These are phyloP conservation scores for Cubamyces lactineus DNA, from an alignment of 768 basidiomycete genomes.

Conservation along the genomic window DNA sequence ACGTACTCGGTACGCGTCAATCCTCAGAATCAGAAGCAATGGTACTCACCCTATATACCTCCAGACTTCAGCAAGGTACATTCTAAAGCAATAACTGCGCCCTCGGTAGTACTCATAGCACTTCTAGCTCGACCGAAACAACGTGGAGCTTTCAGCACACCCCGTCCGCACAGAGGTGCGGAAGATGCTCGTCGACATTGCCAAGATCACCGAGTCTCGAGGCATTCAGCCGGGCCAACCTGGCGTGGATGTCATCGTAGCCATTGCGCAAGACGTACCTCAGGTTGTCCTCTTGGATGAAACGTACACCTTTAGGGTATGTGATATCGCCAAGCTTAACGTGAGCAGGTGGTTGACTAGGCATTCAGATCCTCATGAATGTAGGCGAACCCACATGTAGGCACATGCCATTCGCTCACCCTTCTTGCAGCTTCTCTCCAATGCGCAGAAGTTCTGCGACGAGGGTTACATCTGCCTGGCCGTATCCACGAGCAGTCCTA, in stretches of 20 bases:
- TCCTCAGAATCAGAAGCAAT: neutral
- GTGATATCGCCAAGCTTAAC: too few relatives aligned
- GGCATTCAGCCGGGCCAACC: constrained; percentile 26
- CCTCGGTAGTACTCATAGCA: too few relatives aligned
- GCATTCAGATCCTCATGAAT: constrained; percentile 32
- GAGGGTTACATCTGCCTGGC: constrained; percentile 31
- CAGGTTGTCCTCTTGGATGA: constrained; percentile 32
- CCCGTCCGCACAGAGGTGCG: constrained; percentile 33
- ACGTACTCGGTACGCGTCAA: constrained; percentile 30
- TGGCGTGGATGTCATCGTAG: constrained; percentile 32
- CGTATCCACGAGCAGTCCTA: constrained; percentile 24
- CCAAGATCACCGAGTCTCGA: constrained; percentile 32
- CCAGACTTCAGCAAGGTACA: constrained; percentile 37
- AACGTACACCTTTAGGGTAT: constrained; percentile 33
- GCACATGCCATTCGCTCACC: neutral
- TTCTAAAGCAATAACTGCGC: neutral
- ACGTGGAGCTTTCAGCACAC: constrained; percentile 33
- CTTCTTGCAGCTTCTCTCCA: constrained; percentile 30
- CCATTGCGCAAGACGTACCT: constrained; percentile 29
- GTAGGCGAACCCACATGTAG: constrained; percentile 14
- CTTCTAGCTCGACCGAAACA: constrained; percentile 32
- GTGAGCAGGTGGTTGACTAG: neutral
- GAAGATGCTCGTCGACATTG: constrained; percentile 34
- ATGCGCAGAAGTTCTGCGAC: constrained; percentile 36
- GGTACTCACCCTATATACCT: neutral